phyloP scores from a whole-genome alignment of 169 alveolate genomes.

The Fabrea salina region DNA sequence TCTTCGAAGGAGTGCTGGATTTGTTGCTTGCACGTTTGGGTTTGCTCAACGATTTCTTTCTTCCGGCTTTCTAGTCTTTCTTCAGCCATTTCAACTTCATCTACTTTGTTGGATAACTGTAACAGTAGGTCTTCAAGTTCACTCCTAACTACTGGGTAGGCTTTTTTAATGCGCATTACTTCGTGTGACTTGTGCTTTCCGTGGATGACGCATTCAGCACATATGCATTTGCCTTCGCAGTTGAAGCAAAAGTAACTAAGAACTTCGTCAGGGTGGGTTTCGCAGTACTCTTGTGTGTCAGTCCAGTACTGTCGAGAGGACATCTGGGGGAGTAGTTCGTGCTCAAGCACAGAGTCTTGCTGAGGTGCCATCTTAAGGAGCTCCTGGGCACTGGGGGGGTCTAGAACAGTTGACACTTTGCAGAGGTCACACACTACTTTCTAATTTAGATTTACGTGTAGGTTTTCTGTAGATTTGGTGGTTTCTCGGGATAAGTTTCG shows the following conservation, averaged over 20 bases:
- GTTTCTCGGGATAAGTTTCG: conserved; percentile 39
- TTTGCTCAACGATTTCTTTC: not conserved
- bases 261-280: conserved; percentile 78
- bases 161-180: conserved; percentile 74
- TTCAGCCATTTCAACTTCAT: not conserved
- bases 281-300: conserved; percentile 32
- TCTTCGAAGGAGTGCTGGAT: not conserved
- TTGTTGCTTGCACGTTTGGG: not conserved
- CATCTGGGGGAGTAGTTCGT: not conserved
- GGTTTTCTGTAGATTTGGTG: conserved; percentile 32
- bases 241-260: conserved; percentile 77
- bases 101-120: conserved; percentile 2
- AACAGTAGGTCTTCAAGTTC: conserved; percentile 61
- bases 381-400: conserved; percentile 69
- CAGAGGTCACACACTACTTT: conserved; percentile 76
- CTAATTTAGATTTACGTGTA: conserved; percentile 33
- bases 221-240: conserved; percentile 70
- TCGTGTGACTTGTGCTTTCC: conserved; percentile 80
- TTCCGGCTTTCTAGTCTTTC: not conserved
- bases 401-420: conserved; percentile 71
- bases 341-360: not conserved
- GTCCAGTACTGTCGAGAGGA: not conserved
- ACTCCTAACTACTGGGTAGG: conserved; percentile 69
- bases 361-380: conserved; percentile 29
- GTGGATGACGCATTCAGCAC: conserved; percentile 84